Evolutionary conservation across 805 yeast genomes (phyloP).

Genomic region (Wickerhamomyces silvicola): DNA sequence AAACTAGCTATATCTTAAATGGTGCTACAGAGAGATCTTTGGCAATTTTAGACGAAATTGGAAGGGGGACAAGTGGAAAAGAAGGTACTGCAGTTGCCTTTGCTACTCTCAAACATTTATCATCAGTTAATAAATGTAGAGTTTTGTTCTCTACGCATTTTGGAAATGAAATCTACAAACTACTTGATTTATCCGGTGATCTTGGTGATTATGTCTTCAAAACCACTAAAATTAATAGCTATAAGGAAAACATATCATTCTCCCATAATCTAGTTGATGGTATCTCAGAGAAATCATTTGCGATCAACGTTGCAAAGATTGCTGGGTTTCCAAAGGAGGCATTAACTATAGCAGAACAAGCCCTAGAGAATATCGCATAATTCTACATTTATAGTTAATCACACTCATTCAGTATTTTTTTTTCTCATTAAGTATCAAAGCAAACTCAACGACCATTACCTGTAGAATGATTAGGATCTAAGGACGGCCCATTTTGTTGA

Average conservation of each 20-base stretch:
- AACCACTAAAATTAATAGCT: constrained; percentile 33
- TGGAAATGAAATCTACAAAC: constrained; percentile 74
- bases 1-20: constrained; percentile 78
- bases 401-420: too few relatives aligned
- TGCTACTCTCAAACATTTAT: constrained; percentile 83
- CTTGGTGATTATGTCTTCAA: constrained; percentile 81
- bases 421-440: too few relatives aligned
- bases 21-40: constrained; percentile 75
- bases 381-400: constrained; percentile 26
- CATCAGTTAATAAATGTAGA: constrained; percentile 64
- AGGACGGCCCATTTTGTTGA: constrained; percentile 4
- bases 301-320: constrained; percentile 92
- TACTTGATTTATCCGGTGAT: constrained; percentile 51
- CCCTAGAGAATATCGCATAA: constrained; percentile 52
- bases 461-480: neutral
- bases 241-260: constrained; percentile 59
- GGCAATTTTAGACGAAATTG: constrained; percentile 91
- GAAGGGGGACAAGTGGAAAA: constrained; percentile 71
- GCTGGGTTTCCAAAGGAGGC: constrained; percentile 88
- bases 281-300: constrained; percentile 87
- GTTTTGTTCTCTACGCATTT: constrained; percentile 95
- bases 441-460: too few relatives aligned
- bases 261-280: constrained; percentile 89
- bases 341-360: constrained; percentile 82
- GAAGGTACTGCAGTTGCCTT: constrained; percentile 98